Evolutionary conservation across 257 asterid genomes (phyloP).

Genomic region (Solanum corneliomulleri): DNA sequence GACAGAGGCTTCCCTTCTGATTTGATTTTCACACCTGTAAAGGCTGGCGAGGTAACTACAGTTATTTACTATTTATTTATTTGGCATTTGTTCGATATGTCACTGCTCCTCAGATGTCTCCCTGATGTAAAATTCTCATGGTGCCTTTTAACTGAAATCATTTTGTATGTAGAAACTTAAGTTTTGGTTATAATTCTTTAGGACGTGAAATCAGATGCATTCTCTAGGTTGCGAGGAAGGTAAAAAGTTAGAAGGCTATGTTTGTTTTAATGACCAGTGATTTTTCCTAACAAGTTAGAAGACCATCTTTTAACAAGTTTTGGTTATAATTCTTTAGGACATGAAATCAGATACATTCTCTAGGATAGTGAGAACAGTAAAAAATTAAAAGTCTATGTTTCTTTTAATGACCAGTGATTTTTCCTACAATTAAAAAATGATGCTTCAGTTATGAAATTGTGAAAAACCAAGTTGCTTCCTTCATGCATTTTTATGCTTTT

Average conservation of each 20-base stretch:
- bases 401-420: not conserved
- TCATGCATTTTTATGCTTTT: not conserved
- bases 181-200: not conserved
- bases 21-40: constrained; percentile 65
- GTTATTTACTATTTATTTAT: not conserved
- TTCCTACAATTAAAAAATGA: not conserved
- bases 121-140: not conserved
- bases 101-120: not conserved
- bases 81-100: not conserved
- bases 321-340: not conserved
- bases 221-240: not conserved
- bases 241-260: not conserved
- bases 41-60: constrained; percentile 75
- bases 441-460: not conserved
- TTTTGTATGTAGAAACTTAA: not conserved
- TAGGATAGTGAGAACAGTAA: not conserved
- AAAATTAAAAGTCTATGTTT: not conserved
- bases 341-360: not conserved
- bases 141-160: not conserved
- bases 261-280: not conserved
- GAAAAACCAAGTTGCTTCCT: not conserved
- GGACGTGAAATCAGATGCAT: not conserved
- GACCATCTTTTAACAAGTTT: not conserved
- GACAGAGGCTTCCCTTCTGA: constrained; percentile 66
- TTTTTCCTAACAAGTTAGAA: not conserved